Base-by-base conservation (phyloP, 2,329 filamentous ascomycete species). In the Neoarthrinium moseri region DNA sequence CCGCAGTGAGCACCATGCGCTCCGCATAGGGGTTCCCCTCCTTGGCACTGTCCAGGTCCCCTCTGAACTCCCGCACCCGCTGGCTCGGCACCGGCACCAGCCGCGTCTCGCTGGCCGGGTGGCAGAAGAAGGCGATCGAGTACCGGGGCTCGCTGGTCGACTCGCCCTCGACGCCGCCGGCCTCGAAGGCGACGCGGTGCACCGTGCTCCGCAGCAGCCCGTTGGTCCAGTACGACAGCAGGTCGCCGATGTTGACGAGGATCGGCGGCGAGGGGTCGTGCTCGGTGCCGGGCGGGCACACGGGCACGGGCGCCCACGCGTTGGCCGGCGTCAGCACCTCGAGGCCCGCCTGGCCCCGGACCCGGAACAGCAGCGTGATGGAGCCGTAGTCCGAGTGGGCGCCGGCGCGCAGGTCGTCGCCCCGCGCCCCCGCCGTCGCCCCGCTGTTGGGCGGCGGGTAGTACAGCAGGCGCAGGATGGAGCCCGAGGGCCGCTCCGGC, bases 381-480 rank as follows among this genome's bases (percentile, higher is more conserved):
- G 77, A 81, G 46, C 83, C 83, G 68, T 96, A 96, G 70, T 96
- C 91, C 4, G 87, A 92, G 66, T 97, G 92, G 0, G 92, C 91
- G 47, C 92, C 94, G 6, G 92, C 92, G 22, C 92, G 85, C 50
- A 96, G 81, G 59, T 92, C 88, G 45, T 71, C 59, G 50, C 59
- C 43, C 26, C 74, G 56, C 55, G 82, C 66, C 10, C 63, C 58
- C 6, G 72, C 73, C 7, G 66, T 58, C 37, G 65, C 58, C 30
- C 61, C 62, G 5, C 63, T 43, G 48, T 56, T 55, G 6, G 74
- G 70, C 2, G 81, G 76, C 1, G 86, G 87, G 66, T 90, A 91
- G 67, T 83, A 81, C 1, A 96, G 80, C 54, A 89, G 75, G 23
- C 88, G 83, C 12, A 90, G 73, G 57, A 80, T 87, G 52, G 73